Evolutionary conservation across 805 yeast species (phyloP), one percentile per base, ranked within the genome.

Genomic region (Spathaspora hagerdaliae): DNA sequence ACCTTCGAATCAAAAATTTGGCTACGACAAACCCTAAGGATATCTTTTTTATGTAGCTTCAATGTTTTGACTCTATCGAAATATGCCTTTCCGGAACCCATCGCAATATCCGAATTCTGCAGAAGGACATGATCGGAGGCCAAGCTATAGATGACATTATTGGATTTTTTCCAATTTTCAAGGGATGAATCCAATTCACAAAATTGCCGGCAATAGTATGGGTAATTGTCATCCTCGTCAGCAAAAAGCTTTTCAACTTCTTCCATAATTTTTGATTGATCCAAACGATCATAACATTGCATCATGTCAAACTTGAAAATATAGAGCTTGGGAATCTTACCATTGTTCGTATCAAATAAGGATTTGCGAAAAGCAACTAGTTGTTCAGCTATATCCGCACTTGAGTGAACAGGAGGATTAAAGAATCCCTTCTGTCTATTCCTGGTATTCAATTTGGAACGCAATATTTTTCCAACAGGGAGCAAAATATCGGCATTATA

Each of bases 261-360:
- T 3, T 60, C 50, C 1, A 72, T 44, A 2, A 78, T 66, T 46
- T 69, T 71, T 0, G 55, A 51, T 39, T 75, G 77, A 12, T 86
- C 82, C 13, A 90, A 67, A 2, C 81, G 77, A 55, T 92, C 97
- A 59, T 81, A 91, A 45, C 96, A 89, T 3, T 82, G 74, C 45
- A 73, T 74, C 51, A 87, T 80, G 59, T 91, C 98, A 60, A 88
- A 85, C 52, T 86, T 87, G 26, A 85, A 67, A 12, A 77, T 77
- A 55, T 69, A 77, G 0, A 82, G 50, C 1, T 51, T 41, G 0
- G 79, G 79, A 4, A 73, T 12, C 2, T 15, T 36, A 0, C 57
- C 55, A 13, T 49, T 24, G 27, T 41, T 29, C 27, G 39, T 39
- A 13, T 14, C 4, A 2, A 39, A n/a, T 9, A 59, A 51, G 0